Evolutionary conservation across 768 basidiomycete genomes (phyloP), one percentile per base, ranked within the genome.

Genomic region (Tricholoma matsutake): DNA sequence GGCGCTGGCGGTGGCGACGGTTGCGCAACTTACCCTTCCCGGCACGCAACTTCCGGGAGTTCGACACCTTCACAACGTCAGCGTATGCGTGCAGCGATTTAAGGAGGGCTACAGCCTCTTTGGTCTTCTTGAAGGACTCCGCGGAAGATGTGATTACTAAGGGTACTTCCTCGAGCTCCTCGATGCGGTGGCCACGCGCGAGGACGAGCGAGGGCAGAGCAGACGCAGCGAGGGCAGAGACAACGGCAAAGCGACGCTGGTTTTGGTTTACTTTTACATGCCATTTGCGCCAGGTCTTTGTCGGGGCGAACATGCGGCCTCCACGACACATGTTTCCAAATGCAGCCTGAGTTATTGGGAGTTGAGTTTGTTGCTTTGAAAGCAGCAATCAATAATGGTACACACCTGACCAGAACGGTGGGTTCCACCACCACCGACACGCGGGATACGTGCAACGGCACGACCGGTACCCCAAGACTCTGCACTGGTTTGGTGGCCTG

Each of bases 291-390:
- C 96, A 98, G 74, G 87, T 92, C 84, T 97, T 98, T 80, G 96
- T 98, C 16, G 97, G 97, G 29, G 96, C 96, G 79, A 99, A 98
- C 97, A 99, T 98, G 74, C 97, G 94, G 83, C 97, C 97, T 73
- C 97, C 96, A 78, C 97, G 92, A 85, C 96, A 98, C 97, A 99
- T 98, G 91, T 98, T 98, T 73, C 97, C 97, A 81, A 98, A 98
- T 32, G 97, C 97, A 75, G 94, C 97, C 90, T 96, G 59, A 25
- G 35, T 11, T 59, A 56, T 22, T 11, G 52, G 37, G 61, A 41
- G 69, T 52, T 56, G 58, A 56, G 39, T 45, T n/a, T 29, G 4
- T 31, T 41, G 37, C 20, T 18, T 9, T 43, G 25, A 41, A 7
- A 32, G 7, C 8, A 18, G 6, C 22, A 20, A 34, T 2, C 56